Conservation (phyloP, 257 asterid genomes). For the Verbascum thapsus region DNA sequence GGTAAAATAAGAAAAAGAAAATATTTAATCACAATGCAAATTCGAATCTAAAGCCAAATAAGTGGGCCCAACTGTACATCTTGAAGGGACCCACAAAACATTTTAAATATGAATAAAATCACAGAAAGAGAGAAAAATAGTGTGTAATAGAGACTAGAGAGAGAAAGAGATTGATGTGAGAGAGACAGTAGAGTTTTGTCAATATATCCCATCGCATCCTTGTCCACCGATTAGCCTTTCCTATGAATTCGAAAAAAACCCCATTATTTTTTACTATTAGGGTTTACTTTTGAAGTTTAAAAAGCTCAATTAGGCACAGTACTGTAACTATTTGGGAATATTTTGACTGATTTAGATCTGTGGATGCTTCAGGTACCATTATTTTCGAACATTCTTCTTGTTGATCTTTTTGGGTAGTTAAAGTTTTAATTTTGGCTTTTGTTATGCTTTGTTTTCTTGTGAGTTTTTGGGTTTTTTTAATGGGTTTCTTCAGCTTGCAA, state of each 20-base stretch:
- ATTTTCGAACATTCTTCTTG: constrained; percentile 30
- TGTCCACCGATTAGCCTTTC: constrained; percentile 42
- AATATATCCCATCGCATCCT: constrained; percentile 32
- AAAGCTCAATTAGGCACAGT: not conserved
- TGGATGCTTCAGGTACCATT: constrained; percentile 43
- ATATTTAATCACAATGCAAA: constrained; percentile 13
- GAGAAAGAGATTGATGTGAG: constrained; percentile 34
- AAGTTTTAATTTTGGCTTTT: constrained; percentile 2
- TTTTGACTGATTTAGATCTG: constrained; percentile 44
- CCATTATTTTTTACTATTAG: constrained; percentile 14
- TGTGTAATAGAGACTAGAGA: constrained; percentile 19
- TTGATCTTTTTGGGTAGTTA: constrained; percentile 13
- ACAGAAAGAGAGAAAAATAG: constrained; percentile 27
- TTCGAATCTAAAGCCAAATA: constrained; percentile 35
- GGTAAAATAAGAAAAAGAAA: not conserved
- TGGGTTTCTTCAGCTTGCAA: too few species aligned
- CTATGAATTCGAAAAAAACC: constrained; percentile 31
- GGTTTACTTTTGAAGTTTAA: constrained; percentile 24
- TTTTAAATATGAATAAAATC: constrained; percentile 24
- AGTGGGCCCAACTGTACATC: too few species aligned
- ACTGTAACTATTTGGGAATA: not conserved
- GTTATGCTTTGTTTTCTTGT: not conserved
- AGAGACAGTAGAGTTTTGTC: constrained; percentile 33
- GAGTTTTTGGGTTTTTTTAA: not conserved
- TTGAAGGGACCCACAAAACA: constrained; percentile 12